Percentiles rank a stretch among this genome's conserved stretches.
Conservation (phyloP, 495 filamentous ascomycete genomes). For the Xylaria cubensis region DNA sequence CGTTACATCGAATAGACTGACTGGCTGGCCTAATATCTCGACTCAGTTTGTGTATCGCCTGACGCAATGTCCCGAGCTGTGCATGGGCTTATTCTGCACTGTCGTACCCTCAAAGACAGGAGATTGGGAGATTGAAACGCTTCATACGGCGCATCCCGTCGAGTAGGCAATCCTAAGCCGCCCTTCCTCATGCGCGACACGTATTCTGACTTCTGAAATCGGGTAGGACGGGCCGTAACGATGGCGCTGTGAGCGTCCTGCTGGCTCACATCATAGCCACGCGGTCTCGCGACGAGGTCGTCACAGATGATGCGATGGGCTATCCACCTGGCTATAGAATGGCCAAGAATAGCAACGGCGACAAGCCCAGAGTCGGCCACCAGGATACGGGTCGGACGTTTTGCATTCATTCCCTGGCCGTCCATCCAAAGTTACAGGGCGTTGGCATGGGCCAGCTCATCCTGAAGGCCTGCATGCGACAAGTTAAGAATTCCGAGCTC, state of each 20-base stretch:
- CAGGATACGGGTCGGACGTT: slow-evolving; percentile 76
- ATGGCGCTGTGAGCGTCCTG: slow-evolving; percentile 66
- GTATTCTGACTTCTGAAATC: neutral
- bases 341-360: slow-evolving; percentile 30
- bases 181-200: neutral
- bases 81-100: slow-evolving; percentile 78
- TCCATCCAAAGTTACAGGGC: slow-evolving; percentile 76
- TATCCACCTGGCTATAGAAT: slow-evolving; percentile 69
- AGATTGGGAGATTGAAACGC: slow-evolving; percentile 57
- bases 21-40: neutral
- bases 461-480: slow-evolving; percentile 76
- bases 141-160: slow-evolving; percentile 51
- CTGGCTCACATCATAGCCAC: slow-evolving; percentile 84
- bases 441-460: slow-evolving; percentile 78
- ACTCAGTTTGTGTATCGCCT: slow-evolving; percentile 82
- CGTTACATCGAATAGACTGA: neutral
- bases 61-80: slow-evolving; percentile 76
- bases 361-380: slow-evolving; percentile 57
- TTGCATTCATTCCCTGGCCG: slow-evolving; percentile 80
- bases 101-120: slow-evolving; percentile 53
- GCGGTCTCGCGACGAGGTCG: slow-evolving; percentile 61
- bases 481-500: slow-evolving; percentile 63
- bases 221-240: slow-evolving; percentile 45
- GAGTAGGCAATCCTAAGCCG: slow-evolving; percentile 33
- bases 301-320: slow-evolving; percentile 82